Evolutionary conservation across 1,139 yeast species (phyloP), one percentile per base, ranked within the genome.

Genomic region (Pichia sp.): DNA sequence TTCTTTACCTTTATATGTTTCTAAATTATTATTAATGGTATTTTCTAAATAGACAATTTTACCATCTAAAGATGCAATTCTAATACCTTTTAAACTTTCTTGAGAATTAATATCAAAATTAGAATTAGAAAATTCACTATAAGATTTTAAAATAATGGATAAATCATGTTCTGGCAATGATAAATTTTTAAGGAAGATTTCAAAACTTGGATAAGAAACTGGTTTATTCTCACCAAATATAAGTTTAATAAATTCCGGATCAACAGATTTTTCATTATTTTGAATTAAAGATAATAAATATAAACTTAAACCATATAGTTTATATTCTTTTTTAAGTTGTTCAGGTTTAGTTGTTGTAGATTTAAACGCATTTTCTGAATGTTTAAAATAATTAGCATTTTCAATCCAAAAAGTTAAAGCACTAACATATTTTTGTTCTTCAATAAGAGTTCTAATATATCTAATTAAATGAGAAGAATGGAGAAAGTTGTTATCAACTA

Each of bases 181-280:
- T 16, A 16, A 16, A 16, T 16, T 16, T 16, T 16, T 16, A 16
- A 16, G 16, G 16, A 16, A 16, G 16, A 16, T 59, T 37, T 66
- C 63, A 44, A 74, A 69, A 73, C 74, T 70, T 3, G 67, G 55
- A 11, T 54, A 53, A 6, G 66, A 52, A 1, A 67, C 50, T 11
- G 39, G 27, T 6, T 52, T 52, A 0, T 44, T 46, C 4, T 47
- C 48, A n/a, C 49, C 45, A 10, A 49, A 36, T n/a, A 58, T 51
- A 37, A 53, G 45, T 32, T 54, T 43, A 32, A 57, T 44, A 30
- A 55, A 53, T 33, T 55, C 57, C 3, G 45, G 41, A 39, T 58
- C 62, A 7, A 52, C 42, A 10, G 40, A 35, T 1, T 42, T 31
- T 22, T 42, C 47, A 2, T 45, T 39, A 12, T 49, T 51, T 30